Conservation (phyloP, 2,329 filamentous ascomycete species). For the Aspergillus thermomutatus region DNA sequence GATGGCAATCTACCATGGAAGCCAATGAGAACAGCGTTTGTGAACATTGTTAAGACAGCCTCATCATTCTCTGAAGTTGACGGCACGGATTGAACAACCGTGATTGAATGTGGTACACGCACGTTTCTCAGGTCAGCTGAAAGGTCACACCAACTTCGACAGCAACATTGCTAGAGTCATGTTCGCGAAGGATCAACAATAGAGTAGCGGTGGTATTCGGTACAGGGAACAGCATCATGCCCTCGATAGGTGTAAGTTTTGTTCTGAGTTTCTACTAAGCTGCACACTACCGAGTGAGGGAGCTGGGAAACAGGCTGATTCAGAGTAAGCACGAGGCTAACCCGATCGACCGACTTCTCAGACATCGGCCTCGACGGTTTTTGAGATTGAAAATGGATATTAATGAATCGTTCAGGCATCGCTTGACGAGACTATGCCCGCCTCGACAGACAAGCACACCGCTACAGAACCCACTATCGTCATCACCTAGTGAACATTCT, state of each 20-base stretch:
- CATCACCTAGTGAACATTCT: slow-evolving; percentile 19
- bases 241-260: too few species aligned
- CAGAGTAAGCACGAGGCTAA: too few species aligned
- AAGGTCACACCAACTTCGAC: slow-evolving; percentile 14
- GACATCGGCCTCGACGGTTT: too few species aligned
- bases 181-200: background rate
- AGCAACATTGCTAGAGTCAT: background rate
- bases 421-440: background rate
- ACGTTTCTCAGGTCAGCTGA: slow-evolving; percentile 8
- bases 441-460: background rate
- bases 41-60: slow-evolving; percentile 8
- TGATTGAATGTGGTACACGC: slow-evolving; percentile 15
- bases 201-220: too few species aligned
- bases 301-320: too few species aligned
- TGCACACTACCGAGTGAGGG: too few species aligned
- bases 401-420: background rate
- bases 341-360: too few species aligned
- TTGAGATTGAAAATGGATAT: background rate
- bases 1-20: background rate
- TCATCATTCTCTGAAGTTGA: slow-evolving; percentile 11
- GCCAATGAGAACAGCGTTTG: slow-evolving; percentile 9
- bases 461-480: background rate
- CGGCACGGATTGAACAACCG: slow-evolving; percentile 1
- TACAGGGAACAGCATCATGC: background rate
- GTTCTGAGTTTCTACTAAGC: too few species aligned